A percentile compares a stretch with the other conserved stretches of the same genome.
phyloP scores from a whole-genome alignment of 2,329 filamentous ascomycete genomes.

The Chrysosporium keratinophilum region DNA sequence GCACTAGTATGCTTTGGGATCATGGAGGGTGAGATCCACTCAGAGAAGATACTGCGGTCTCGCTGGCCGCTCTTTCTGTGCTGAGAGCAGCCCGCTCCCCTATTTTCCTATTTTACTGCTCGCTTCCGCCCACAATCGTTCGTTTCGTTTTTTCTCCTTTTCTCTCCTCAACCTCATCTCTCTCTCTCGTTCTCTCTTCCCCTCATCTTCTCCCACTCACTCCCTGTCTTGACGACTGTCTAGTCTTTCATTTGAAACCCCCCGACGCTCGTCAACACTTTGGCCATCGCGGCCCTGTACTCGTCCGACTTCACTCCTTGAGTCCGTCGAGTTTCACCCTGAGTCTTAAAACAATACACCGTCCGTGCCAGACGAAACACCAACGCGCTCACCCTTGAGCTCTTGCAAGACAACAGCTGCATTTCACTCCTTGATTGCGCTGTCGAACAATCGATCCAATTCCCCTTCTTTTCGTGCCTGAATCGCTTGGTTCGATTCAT shows the following conservation, averaged over 20 bases:
- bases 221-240: slow-evolving; percentile 10
- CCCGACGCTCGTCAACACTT: slow-evolving; percentile 7
- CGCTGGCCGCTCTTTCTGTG: too few relatives aligned
- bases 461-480: neutral
- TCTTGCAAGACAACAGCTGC: neutral
- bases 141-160: neutral
- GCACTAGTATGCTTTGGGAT: too few relatives aligned
- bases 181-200: neutral
- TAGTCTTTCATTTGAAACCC: slow-evolving; percentile 3
- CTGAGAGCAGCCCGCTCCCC: neutral
- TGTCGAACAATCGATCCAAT: neutral
- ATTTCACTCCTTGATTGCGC: slow-evolving; percentile 12
- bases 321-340: slow-evolving; percentile 9
- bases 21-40: too few relatives aligned
- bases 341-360: slow-evolving; percentile 2
- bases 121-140: neutral
- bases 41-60: neutral
- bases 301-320: slow-evolving; percentile 14
- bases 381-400: neutral
- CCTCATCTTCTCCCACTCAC: neutral
- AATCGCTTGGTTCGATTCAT: slow-evolving; percentile 15
- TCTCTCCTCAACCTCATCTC: neutral
- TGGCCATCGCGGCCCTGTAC: slow-evolving; percentile 4
- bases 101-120: neutral
- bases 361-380: neutral